A percentile compares a stretch with the other conserved stretches of the same genome.
Conservation (phyloP, 2,329 filamentous ascomycete species). For the Capronia coronata region DNA sequence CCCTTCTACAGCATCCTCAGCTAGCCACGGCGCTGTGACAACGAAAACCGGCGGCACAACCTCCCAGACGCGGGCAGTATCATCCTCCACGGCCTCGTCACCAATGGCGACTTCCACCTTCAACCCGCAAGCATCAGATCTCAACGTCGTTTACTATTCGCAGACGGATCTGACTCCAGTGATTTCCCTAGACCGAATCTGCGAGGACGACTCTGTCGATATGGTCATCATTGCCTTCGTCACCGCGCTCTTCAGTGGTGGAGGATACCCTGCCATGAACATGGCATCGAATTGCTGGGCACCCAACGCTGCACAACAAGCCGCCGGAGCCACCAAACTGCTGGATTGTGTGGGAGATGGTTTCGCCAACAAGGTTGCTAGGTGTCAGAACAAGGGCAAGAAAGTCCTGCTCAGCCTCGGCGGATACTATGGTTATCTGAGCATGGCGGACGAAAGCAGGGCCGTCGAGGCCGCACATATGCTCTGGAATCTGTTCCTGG, state of each 20-base stretch:
- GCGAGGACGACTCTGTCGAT: constrained; percentile 29
- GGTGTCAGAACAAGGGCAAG: constrained; percentile 39
- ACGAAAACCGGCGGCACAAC: not conserved
- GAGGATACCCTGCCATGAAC: constrained; percentile 27
- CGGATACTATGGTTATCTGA: constrained; percentile 39
- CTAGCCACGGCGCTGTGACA: not conserved
- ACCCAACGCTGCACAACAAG: constrained; percentile 17
- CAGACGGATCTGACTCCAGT: constrained; percentile 25
- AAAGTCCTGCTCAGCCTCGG: constrained; percentile 45
- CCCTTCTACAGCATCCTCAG: not conserved
- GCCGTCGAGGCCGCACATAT: constrained; percentile 46
- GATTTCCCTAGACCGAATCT: constrained; percentile 26
- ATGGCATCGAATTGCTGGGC: constrained; percentile 29
- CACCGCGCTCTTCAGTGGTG: constrained; percentile 20
- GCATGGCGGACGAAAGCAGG: constrained; percentile 37
- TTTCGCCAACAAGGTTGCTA: constrained; percentile 25
- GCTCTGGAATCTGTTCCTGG: constrained; percentile 48
- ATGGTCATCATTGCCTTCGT: constrained; percentile 33
- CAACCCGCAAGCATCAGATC: constrained; percentile 17
- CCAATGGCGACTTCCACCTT: constrained; percentile 9
- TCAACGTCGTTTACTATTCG: constrained; percentile 30
- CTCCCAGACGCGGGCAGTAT: not conserved
- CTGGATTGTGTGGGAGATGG: constrained; percentile 27
- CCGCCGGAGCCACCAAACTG: constrained; percentile 27
- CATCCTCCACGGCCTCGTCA: not conserved